Conservation (phyloP, 2,329 filamentous ascomycete species). For the Grosmannia huntii region DNA sequence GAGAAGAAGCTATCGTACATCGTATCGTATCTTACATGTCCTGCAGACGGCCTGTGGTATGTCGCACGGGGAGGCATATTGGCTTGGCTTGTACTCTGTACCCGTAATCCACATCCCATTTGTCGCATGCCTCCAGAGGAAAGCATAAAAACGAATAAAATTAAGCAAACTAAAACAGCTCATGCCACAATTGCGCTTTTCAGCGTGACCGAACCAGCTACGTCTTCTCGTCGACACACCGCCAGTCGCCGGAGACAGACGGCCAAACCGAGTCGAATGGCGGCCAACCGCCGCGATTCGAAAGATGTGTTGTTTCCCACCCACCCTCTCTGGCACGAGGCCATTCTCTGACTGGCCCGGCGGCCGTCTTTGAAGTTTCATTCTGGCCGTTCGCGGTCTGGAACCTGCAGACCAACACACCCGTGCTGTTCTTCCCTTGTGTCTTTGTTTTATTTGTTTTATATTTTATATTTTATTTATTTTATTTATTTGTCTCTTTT, state of each 20-base stretch:
- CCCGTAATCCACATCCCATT: no score
- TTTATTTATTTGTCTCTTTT: neutral
- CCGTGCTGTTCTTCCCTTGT: neutral
- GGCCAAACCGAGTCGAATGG: neutral
- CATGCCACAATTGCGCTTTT: neutral
- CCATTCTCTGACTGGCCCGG: neutral
- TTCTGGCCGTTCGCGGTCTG: neutral
- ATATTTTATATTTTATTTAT: neutral
- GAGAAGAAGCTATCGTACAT: no score
- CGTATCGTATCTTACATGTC: no score
- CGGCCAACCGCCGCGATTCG: neutral
- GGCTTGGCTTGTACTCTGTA: no score
- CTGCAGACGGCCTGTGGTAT: no score
- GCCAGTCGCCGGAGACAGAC: neutral
- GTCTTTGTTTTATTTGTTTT: neutral
- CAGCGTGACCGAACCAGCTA: neutral
- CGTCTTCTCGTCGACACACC: neutral
- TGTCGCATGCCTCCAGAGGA: no score
- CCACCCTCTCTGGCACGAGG: neutral
- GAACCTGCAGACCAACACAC: no score
- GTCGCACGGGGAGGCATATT: no score
- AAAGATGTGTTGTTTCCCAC: neutral
- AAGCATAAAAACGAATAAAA: no score
- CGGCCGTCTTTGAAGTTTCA: neutral
- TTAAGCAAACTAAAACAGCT: neutral